Evolutionary conservation across 2,329 filamentous ascomycete species (phyloP).

Genomic region (Chrysosporium keratinophilum): DNA sequence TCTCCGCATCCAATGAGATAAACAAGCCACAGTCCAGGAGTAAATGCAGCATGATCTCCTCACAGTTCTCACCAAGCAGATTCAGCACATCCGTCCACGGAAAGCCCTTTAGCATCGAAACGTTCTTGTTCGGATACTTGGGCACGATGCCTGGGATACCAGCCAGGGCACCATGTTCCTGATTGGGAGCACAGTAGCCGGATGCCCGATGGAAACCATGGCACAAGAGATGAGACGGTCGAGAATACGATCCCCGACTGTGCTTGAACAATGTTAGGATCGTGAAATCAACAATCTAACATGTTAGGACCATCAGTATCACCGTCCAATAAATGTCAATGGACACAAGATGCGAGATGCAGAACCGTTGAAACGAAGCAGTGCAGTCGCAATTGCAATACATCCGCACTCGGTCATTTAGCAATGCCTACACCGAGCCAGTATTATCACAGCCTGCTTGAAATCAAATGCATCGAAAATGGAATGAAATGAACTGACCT

Average conservation of each 20-base stretch:
- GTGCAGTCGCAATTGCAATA: too few species aligned
- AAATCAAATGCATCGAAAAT: neutral
- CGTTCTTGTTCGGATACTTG: slow-evolving; percentile 58
- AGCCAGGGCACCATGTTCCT: slow-evolving; percentile 27
- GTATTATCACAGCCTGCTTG: neutral
- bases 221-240: slow-evolving; percentile 66
- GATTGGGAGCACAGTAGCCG: slow-evolving; percentile 21
- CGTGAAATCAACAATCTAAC: slow-evolving; percentile 62
- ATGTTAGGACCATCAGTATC: neutral
- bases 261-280: slow-evolving; percentile 66
- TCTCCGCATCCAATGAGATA: slow-evolving; percentile 47
- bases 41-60: slow-evolving; percentile 65
- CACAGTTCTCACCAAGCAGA: slow-evolving; percentile 63
- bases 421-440: too few species aligned
- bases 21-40: slow-evolving; percentile 73
- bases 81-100: slow-evolving; percentile 68
- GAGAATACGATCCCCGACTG: slow-evolving; percentile 34
- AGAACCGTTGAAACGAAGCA: neutral
- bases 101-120: slow-evolving; percentile 54
- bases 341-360: neutral
- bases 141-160: slow-evolving; percentile 57
- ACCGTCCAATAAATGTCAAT: neutral
- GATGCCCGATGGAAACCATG: slow-evolving; percentile 61
- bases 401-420: too few species aligned
- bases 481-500: slow-evolving; percentile 42